Conservation (phyloP, 805 yeast genomes). For the Vanderwaltozyma yarrowii region DNA sequence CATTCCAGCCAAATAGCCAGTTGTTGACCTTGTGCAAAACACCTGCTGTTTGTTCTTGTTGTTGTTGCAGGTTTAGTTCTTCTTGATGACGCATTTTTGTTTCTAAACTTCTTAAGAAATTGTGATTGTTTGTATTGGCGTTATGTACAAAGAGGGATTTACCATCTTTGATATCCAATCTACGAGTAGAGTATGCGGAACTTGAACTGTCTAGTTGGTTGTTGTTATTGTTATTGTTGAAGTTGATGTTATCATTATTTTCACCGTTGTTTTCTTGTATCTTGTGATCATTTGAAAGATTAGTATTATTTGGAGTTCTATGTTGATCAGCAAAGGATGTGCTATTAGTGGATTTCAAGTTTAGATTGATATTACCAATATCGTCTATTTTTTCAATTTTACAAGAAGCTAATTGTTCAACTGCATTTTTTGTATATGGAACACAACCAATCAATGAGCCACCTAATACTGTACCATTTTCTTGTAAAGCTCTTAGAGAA, state of each 20-base stretch:
- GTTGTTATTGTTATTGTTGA: background rate
- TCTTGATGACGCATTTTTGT: slow-evolving; percentile 22
- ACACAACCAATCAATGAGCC: slow-evolving; percentile 59
- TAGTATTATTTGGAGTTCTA: background rate
- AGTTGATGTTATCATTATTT: background rate
- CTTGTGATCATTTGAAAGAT: background rate
- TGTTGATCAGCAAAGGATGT: background rate
- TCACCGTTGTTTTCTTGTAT: background rate
- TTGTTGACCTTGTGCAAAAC: slow-evolving; percentile 32
- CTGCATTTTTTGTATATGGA: slow-evolving; percentile 51
- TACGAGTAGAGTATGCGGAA: slow-evolving; percentile 16
- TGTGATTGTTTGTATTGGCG: slow-evolving; percentile 14
- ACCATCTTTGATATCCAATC: slow-evolving; percentile 34
- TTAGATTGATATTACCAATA: slow-evolving; percentile 17
- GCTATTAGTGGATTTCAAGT: no score
- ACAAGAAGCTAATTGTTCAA: slow-evolving; percentile 45
- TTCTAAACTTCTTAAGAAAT: slow-evolving; percentile 22
- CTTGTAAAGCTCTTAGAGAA: slow-evolving; percentile 76
- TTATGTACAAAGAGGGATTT: slow-evolving; percentile 31
- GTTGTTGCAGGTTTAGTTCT: slow-evolving; percentile 9
- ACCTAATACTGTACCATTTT: slow-evolving; percentile 64
- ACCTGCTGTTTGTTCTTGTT: slow-evolving; percentile 8
- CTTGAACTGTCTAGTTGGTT: background rate
- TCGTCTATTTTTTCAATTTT: slow-evolving; percentile 24
- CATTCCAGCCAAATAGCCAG: slow-evolving; percentile 49